Base-by-base conservation (phyloP, 768 basidiomycete species). In the Hortiboletus campestris region DNA sequence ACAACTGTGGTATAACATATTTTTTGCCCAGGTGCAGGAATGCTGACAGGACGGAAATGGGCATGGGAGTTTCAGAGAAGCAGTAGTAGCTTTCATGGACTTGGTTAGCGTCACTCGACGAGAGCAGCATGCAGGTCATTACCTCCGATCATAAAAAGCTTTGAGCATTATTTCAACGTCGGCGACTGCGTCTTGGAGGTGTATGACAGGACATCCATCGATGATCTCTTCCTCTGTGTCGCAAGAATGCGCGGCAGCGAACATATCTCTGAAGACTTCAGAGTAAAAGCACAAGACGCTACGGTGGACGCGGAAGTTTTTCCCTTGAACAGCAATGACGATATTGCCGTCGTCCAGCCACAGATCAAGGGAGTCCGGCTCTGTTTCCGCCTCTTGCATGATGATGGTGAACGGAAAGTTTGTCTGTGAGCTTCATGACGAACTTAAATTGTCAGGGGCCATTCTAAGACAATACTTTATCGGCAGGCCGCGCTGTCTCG, bases 341-440 rank as follows among this genome's bases (percentile, higher is more conserved):
- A 74, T 57, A 40, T 63, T 71, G 0, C 72, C 72, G n/a, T 73
- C 72, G 2, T 68, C 61, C 12, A 65, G 41, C 69, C 71, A 72
- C 7, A 61, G 59, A 4, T 62, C 44, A 9, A 60, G 61, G 22
- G 52, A 50, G 4, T 60, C 58, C 12, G 34, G 19, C 16, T 22
- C 50, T 31, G 34, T 17, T 19, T 7, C 3, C 11, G 19, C 25
- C 6, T 46, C 53, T 19, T 40, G 53, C 16, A 44, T 46, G 13
- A 29, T 36, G 43, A 22, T 25, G 17, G 36, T 42, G 32, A 36
- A 22, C 13, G n/a, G 17, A 28, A 20, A 32, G 6, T 34, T 17
- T 8, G 28, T 19, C 34, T 0, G 17, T 5, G 16, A 11, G 20
- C 22, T 31, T 35, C 20, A 20, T 3, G 32, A 36, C 45, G 34